Base-by-base conservation (phyloP, 345 rosid genomes). In the Linum usitatissimum region DNA sequence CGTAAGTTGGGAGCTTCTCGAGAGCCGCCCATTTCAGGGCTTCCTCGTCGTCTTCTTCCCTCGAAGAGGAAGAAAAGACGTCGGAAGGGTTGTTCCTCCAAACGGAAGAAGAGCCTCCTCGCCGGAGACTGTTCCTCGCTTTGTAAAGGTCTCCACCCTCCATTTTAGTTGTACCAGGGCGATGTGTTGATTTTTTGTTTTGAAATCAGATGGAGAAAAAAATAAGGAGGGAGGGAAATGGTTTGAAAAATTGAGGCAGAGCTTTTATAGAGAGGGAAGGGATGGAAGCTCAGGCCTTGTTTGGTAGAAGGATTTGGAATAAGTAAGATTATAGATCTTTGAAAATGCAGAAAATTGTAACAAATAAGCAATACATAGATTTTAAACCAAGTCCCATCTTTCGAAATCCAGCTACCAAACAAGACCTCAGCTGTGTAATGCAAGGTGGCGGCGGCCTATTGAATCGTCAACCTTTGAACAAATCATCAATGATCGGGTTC, bases 41-140 rank as follows among this genome's bases (percentile, higher is more conserved):
- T 30, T 58, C 61, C 15, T 58, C 61, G 18, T 58, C 61, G 61
- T 58, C 40, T 10, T 58, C 61, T n/a, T 58, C 39, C 9, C 61
- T 58, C 39, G 38, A 21, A 9, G 61, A 58, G 6, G 28, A 6
- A 9, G 61, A 58, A 39, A 58, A 58, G 12, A 30, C 61, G 18
- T 58, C 61, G n/a, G 30, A 17, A 18, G 30, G 14, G 14, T 28
- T 55, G 59, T 28, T 55, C 14, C 59, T 55, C 59, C 59, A 55
- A 14, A 55, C 30, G 14, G 59, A 55, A 6, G 28, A 8, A 15
- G 57, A 55, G 18, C 57, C 57, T 3, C 59, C 30, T 18, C 59
- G 23, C 59, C 59, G 23, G 20, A 55, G 30, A 28, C 59, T 55
- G 23, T 12, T 55, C 23, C 59, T 55, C 9, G 51, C 51, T 45